Evolutionary conservation across 495 filamentous ascomycete species (phyloP).

Genomic region (Copromyces sp.): DNA sequence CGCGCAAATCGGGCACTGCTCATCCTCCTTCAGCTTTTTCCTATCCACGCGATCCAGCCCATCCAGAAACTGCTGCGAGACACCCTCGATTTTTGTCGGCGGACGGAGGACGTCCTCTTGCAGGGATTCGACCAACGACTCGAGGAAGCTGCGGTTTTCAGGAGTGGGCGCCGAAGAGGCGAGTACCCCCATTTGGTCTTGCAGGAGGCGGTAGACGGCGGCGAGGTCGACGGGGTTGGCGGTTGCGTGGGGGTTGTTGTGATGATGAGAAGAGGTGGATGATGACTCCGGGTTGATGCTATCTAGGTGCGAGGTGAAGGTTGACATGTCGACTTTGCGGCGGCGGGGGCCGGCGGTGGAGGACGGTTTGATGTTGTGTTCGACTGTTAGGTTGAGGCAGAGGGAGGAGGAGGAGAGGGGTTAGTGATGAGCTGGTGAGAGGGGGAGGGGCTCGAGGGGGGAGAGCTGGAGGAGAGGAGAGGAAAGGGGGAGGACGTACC

Average conservation of each 20-base stretch:
- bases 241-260: slow-evolving; percentile 51
- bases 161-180: slow-evolving; percentile 38
- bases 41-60: slow-evolving; percentile 69
- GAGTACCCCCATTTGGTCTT: slow-evolving; percentile 39
- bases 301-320: slow-evolving; percentile 71
- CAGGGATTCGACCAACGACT: slow-evolving; percentile 51
- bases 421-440: neutral
- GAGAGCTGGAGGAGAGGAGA: slow-evolving; percentile 1
- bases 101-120: slow-evolving; percentile 54
- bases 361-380: slow-evolving; percentile 60
- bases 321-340: slow-evolving; percentile 73
- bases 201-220: slow-evolving; percentile 46
- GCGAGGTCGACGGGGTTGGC: slow-evolving; percentile 65
- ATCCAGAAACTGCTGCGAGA: slow-evolving; percentile 72
- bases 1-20: slow-evolving; percentile 78
- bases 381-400: slow-evolving; percentile 51
- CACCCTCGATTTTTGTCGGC: slow-evolving; percentile 59
- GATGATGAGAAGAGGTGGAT: slow-evolving; percentile 20
- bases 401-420: neutral
- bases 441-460: too few relatives aligned
- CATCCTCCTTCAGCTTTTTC: slow-evolving; percentile 51
- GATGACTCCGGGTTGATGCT: slow-evolving; percentile 44
- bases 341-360: slow-evolving; percentile 29
- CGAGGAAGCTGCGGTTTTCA: slow-evolving; percentile 53
- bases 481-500: slow-evolving; percentile 13